Conservation (phyloP, 176 grass and related monocot genomes). For the Triticum aestivum region IWGSC_CS_RefSeq_v2.1 NC_057802.1:186345390-186345889, state of each 20-base stretch:
- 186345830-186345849: background rate
- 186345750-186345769: background rate
- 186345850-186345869: background rate
- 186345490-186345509: background rate
- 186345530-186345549: constrained; percentile 1
- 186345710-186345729: background rate
- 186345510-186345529: background rate
- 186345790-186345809: background rate
- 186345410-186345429: background rate
- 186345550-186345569: background rate
- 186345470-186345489: background rate
- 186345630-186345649: background rate
- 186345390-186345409: constrained; percentile 1
- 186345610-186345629: background rate
- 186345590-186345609: background rate
- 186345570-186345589: background rate
- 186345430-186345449: background rate
- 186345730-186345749: background rate
- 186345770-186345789: constrained; percentile 4
- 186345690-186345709: background rate
- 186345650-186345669: background rate
- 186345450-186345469: background rate
- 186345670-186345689: background rate
- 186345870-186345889: background rate
- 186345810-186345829: background rate